Conservation (phyloP, 805 yeast genomes). For the Cyberlindnera misumaiensis region DNA sequence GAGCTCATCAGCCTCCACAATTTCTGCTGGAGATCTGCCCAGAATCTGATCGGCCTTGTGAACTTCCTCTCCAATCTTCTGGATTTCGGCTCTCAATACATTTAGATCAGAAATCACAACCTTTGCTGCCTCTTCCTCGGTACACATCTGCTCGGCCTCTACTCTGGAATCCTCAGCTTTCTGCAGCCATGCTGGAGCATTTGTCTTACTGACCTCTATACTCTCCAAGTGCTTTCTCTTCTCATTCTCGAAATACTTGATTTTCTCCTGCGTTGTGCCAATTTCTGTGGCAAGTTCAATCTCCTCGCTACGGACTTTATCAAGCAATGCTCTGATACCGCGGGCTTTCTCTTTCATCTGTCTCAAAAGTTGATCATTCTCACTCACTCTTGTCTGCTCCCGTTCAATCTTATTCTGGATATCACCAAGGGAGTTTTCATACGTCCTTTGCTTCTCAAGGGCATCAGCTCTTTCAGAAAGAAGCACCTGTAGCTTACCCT, state of each 20-base stretch:
- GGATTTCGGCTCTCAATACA: slow-evolving; percentile 42
- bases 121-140: slow-evolving; percentile 38
- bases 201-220: slow-evolving; percentile 17
- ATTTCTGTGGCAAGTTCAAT: slow-evolving; percentile 8
- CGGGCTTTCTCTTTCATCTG: slow-evolving; percentile 12
- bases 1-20: slow-evolving; percentile 38
- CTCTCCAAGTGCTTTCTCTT: slow-evolving; percentile 15
- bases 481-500: slow-evolving; percentile 31
- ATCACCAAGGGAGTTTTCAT: slow-evolving; percentile 22
- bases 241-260: slow-evolving; percentile 11
- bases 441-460: slow-evolving; percentile 1
- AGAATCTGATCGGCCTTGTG: slow-evolving; percentile 44
- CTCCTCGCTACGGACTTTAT: slow-evolving; percentile 3
- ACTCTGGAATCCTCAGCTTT: slow-evolving; percentile 9
- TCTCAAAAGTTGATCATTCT: slow-evolving; percentile 15
- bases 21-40: slow-evolving; percentile 51
- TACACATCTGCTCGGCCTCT: slow-evolving; percentile 37
- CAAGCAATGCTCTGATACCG: slow-evolving; percentile 23
- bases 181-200: slow-evolving; percentile 15
- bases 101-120: slow-evolving; percentile 37
- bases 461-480: slow-evolving; percentile 5
- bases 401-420: slow-evolving; percentile 17
- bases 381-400: slow-evolving; percentile 15
- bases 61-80: slow-evolving; percentile 38
- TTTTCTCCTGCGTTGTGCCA: slow-evolving; percentile 9